Evolutionary conservation across 352 stramenopile genomes (phyloP).

Genomic region (Globisporangium echinulatum): DNA sequence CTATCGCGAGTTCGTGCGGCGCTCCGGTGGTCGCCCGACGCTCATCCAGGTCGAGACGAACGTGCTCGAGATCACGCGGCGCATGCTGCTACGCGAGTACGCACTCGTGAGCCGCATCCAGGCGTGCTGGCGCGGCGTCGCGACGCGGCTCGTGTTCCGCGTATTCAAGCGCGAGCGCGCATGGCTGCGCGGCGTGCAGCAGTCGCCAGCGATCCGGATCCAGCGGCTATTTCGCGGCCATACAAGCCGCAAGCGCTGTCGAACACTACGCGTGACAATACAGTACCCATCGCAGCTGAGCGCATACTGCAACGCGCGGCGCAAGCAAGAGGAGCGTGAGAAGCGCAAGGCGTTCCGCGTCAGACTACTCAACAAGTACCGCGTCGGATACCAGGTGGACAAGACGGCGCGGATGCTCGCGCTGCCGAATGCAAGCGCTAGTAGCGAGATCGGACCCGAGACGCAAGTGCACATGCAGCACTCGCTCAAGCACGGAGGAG

Average conservation of each 20-base stretch:
- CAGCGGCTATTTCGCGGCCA: conserved; percentile 57
- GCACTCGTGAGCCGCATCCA: conserved; percentile 70
- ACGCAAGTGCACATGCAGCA: conserved; percentile 13
- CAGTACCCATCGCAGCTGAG: conserved; percentile 38
- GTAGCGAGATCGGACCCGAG: conserved; percentile 9
- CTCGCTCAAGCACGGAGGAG: conserved; percentile 13
- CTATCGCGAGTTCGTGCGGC: conserved; percentile 72
- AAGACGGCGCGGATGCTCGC: conserved; percentile 47
- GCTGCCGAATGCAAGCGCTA: not conserved
- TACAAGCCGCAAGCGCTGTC: conserved; percentile 24
- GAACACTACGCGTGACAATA: conserved; percentile 29
- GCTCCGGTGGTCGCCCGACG: conserved; percentile 43
- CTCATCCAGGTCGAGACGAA: conserved; percentile 73
- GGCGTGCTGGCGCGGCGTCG: conserved; percentile 48
- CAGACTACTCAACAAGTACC: conserved; percentile 55
- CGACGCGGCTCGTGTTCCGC: conserved; percentile 50
- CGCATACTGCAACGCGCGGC: conserved; percentile 31
- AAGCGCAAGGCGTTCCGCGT: conserved; percentile 29
- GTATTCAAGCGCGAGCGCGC: conserved; percentile 62
- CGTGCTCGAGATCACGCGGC: conserved; percentile 55
- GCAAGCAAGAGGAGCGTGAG: conserved; percentile 15
- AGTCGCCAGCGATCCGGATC: conserved; percentile 67
- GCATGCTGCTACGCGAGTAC: conserved; percentile 60
- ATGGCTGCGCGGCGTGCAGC: conserved; percentile 48
- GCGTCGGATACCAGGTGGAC: conserved; percentile 38